Evolutionary conservation across 164 flowering plant species (phyloP).

Genomic region (Macadamia integrifolia): DNA sequence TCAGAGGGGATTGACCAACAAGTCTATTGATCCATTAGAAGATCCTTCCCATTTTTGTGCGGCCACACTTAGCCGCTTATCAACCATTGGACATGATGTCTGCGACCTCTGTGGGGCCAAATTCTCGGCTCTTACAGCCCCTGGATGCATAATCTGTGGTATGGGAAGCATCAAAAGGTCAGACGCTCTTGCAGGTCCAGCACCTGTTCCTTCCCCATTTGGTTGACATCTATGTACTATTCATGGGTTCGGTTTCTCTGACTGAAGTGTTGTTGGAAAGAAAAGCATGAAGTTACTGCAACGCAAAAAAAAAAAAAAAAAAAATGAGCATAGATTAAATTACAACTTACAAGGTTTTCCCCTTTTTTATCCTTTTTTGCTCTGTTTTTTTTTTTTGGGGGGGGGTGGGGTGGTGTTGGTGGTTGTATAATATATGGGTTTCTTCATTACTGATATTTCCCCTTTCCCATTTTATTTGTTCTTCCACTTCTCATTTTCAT

Average conservation of each 20-base stretch:
- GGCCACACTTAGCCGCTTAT: conserved; percentile 91
- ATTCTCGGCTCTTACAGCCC: conserved; percentile 82
- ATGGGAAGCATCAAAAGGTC: conserved; percentile 99
- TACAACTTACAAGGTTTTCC: too few species aligned
- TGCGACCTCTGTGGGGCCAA: conserved; percentile 99
- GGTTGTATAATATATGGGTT: too few species aligned
- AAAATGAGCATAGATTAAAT: too few species aligned
- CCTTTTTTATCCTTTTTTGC: too few species aligned
- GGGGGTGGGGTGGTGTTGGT: too few species aligned
- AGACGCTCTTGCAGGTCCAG: conserved; percentile 56
- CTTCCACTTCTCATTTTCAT: too few species aligned
- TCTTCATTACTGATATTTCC: too few species aligned
- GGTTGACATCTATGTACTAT: conserved; percentile 38
- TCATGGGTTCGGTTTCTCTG: not conserved
- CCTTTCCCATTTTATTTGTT: too few species aligned
- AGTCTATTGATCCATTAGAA: conserved; percentile 92
- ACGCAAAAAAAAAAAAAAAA: too few species aligned
- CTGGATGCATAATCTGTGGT: conserved; percentile 97
- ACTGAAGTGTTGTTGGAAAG: not conserved
- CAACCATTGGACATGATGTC: conserved; percentile 95
- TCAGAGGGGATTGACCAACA: conserved; percentile 85
- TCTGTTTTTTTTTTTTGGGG: too few species aligned
- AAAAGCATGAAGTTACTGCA: too few species aligned
- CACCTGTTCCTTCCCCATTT: conserved; percentile 83
- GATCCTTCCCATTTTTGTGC: conserved; percentile 98